Evolutionary conservation across 139 green algal species (phyloP).

Genomic region (Tetraselmis chui): DNA sequence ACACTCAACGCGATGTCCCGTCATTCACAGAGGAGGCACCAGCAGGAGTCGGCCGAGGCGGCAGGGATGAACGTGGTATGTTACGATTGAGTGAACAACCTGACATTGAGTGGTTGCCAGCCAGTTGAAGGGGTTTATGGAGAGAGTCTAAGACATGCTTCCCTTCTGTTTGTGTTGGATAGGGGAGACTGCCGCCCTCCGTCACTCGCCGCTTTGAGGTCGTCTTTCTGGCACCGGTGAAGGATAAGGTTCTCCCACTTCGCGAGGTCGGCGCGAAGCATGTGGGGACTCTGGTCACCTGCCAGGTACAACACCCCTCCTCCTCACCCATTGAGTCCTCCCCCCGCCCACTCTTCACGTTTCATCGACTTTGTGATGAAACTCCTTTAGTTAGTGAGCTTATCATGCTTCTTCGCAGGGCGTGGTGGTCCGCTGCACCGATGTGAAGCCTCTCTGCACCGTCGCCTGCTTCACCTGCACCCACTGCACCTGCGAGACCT

Average conservation of each 20-base stretch:
- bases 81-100: too few species aligned
- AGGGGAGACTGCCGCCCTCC: slow-evolving; percentile 46
- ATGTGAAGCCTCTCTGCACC: slow-evolving; percentile 86
- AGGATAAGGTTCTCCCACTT: slow-evolving; percentile 43
- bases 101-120: too few species aligned
- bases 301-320: too few species aligned
- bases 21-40: not conserved
- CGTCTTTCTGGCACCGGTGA: slow-evolving; percentile 48
- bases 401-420: slow-evolving; percentile 44
- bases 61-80: not conserved
- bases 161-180: not conserved
- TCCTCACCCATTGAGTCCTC: too few species aligned
- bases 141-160: too few species aligned
- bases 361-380: too few species aligned
- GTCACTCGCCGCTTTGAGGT: slow-evolving; percentile 86
- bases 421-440: slow-evolving; percentile 83
- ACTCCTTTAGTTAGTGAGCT: too few species aligned
- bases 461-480: slow-evolving; percentile 94
- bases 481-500: slow-evolving; percentile 84
- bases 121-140: too few species aligned
- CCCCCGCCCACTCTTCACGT: too few species aligned
- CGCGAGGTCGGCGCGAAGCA: slow-evolving; percentile 60
- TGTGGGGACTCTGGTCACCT: slow-evolving; percentile 79
- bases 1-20: too few species aligned
- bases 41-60: not conserved